A percentile compares a stretch with the other conserved stretches of the same genome.
These are phyloP conservation scores for Aspergillus baeticus DNA, from an alignment of 495 filamentous ascomycete genomes.

Conservation along the genomic window DNA sequence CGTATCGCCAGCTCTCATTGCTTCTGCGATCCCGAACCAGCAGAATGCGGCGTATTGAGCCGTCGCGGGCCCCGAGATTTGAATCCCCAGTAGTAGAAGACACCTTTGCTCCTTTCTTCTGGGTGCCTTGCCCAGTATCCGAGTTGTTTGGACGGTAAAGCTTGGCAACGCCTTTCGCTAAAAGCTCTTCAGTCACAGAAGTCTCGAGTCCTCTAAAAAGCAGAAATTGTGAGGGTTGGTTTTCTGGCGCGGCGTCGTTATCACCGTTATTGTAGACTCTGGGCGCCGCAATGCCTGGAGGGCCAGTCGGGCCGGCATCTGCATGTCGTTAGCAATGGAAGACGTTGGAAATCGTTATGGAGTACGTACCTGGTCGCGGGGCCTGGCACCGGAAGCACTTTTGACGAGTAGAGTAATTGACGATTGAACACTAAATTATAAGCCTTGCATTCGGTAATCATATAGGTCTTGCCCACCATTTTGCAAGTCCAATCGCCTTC, in stretches of 20 bases:
- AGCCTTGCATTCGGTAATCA: not conserved
- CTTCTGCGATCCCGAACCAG: conserved; percentile 72
- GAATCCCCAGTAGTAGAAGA: conserved; percentile 72
- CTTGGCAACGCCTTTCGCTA: conserved; percentile 78
- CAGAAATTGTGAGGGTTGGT: conserved; percentile 75
- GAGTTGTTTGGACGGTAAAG: conserved; percentile 56
- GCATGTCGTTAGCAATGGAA: conserved; percentile 14
- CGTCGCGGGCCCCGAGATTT: conserved; percentile 72
- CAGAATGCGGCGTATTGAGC: conserved; percentile 74
- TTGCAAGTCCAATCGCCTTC: conserved; percentile 79
- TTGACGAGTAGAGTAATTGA: conserved; percentile 68
- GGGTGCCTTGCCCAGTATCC: conserved; percentile 19
- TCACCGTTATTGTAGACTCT: conserved; percentile 65
- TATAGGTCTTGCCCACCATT: conserved; percentile 47
- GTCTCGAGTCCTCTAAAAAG: conserved; percentile 74
- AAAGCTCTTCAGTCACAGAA: conserved; percentile 71
- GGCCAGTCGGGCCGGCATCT: conserved; percentile 26
- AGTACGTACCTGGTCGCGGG: conserved; percentile 65
- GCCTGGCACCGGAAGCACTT: conserved; percentile 76
- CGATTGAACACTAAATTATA: conserved; percentile 59
- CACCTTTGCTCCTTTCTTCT: conserved; percentile 63
- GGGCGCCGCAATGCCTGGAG: conserved; percentile 34
- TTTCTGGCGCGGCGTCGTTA: conserved; percentile 75
- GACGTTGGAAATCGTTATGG: not conserved
- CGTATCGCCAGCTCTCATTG: conserved; percentile 81